These are phyloP conservation scores for Phytophthora sojae DNA, from an alignment of 352 stramenopile species.

Conservation along the genomic window DNA sequence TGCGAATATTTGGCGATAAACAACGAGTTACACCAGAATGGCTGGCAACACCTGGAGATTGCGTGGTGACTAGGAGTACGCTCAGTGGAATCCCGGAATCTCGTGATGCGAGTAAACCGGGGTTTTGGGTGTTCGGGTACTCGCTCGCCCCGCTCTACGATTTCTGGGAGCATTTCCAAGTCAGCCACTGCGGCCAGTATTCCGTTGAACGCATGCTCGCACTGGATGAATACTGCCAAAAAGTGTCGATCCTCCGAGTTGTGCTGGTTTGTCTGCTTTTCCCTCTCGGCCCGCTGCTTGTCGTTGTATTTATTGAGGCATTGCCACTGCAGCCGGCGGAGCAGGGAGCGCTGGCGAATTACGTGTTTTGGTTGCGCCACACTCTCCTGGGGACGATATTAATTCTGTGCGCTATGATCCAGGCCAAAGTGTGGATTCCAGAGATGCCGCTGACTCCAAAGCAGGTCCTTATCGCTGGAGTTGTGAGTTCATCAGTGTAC, in stretches of 20 bases:
- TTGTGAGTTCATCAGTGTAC: conserved; percentile 12
- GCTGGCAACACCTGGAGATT: too few species aligned
- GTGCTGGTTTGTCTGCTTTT: conserved; percentile 1
- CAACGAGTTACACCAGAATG: too few species aligned
- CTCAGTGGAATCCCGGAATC: too few species aligned
- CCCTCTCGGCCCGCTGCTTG: background rate
- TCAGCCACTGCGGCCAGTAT: background rate
- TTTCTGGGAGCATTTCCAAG: background rate
- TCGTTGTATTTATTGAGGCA: background rate
- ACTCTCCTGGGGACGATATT: conserved; percentile 17
- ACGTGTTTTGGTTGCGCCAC: conserved; percentile 42
- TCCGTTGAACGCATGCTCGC: background rate
- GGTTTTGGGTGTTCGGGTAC: background rate
- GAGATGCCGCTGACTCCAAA: conserved; percentile 27
- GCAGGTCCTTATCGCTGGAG: conserved; percentile 19
- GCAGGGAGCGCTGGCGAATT: conserved; percentile 20
- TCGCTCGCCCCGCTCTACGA: background rate
- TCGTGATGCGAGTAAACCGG: too few species aligned
- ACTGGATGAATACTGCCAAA: background rate
- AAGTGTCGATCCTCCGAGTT: background rate
- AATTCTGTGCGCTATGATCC: conserved; percentile 15
- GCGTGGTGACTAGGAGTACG: too few species aligned
- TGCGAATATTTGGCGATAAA: too few species aligned
- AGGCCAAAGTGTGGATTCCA: conserved; percentile 30
- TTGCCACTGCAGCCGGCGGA: background rate